Base-by-base conservation (phyloP, 148 eudicot genomes). In the Rhododendron williamsianum region DNA sequence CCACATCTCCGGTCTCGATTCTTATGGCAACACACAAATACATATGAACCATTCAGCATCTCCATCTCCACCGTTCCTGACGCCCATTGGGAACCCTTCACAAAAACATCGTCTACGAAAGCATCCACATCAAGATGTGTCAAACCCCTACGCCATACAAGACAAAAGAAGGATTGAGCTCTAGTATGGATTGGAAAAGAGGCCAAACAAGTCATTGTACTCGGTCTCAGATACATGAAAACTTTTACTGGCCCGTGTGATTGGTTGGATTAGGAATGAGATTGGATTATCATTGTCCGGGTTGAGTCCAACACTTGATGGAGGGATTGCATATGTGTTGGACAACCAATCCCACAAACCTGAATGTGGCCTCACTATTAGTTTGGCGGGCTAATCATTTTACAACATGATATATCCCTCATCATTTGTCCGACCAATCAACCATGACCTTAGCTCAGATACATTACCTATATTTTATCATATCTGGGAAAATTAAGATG, bases 21-120 rank as follows among this genome's bases (percentile, higher is more conserved):
- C 77, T 82, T 76, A 82, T 82, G 84, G 78, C 74, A 82, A 65
- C 84, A 82, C 41, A 82, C 77, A 69, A 82, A 82, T 45, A 82
- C 46, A 13, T 43, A 65, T 11, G 77, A 82, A 33, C 84, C 77
- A 4, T 33, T 67, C 49, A 82, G 84, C 23, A 19, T 82, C n/a
- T 82, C 84, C 3, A 56, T 46, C 11, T 46, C 49, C 11, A 46
- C 77, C 84, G 25, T 36, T 73, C 38, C n/a, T 45, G 33, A 30
- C 25, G 41, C 58, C 54, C 76, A 67, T 10, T 45, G 48, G 54
- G 84, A 67, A 82, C 56, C 21, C 58, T 36, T 67, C 25, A 82
- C 56, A 43, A 82, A 45, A 76, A 82, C 84, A 38, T 82, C 7
- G 8, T 82, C 84, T 5, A 82, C 51, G 38, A 69, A 82, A 65